phyloP scores from a whole-genome alignment of 768 basidiomycete species.

The Imleria badia region DNA sequence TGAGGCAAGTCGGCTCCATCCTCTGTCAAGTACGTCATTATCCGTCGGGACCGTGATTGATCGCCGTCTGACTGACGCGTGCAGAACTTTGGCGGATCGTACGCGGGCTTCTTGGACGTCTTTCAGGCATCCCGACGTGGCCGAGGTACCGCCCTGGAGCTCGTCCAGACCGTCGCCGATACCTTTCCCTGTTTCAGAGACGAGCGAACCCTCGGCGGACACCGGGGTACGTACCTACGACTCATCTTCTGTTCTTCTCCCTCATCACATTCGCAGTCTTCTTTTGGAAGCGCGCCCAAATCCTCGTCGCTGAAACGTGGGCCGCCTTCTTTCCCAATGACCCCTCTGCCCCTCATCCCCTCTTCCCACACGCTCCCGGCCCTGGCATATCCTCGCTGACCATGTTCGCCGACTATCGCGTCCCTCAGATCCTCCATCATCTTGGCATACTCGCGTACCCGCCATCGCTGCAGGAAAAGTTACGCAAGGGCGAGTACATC shows the following conservation, averaged over 20 bases:
- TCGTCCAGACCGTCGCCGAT: constrained; percentile 69
- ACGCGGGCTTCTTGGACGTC: constrained; percentile 58
- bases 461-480: constrained; percentile 49
- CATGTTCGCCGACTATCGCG: constrained; percentile 94
- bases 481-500: constrained; percentile 47
- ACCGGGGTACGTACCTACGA: constrained; percentile 46
- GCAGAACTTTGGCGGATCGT: constrained; percentile 71
- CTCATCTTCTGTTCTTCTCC: neutral
- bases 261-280: constrained; percentile 46
- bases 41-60: constrained; percentile 7
- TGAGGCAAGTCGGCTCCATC: constrained; percentile 75
- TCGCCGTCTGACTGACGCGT: constrained; percentile 4
- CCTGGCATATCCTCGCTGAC: constrained; percentile 70
- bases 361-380: constrained; percentile 62
- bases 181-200: constrained; percentile 79
- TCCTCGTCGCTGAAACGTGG: constrained; percentile 89
- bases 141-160: constrained; percentile 66
- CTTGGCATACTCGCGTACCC: constrained; percentile 76
- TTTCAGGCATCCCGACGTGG: constrained; percentile 54
- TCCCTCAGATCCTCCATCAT: constrained; percentile 89
- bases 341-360: constrained; percentile 53
- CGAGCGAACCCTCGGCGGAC: constrained; percentile 55
- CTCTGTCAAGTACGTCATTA: constrained; percentile 58
- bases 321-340: constrained; percentile 80
- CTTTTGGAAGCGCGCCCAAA: constrained; percentile 91